Conservation (phyloP, 495 filamentous ascomycete genomes). For the Aspergillus baeticus region DNA sequence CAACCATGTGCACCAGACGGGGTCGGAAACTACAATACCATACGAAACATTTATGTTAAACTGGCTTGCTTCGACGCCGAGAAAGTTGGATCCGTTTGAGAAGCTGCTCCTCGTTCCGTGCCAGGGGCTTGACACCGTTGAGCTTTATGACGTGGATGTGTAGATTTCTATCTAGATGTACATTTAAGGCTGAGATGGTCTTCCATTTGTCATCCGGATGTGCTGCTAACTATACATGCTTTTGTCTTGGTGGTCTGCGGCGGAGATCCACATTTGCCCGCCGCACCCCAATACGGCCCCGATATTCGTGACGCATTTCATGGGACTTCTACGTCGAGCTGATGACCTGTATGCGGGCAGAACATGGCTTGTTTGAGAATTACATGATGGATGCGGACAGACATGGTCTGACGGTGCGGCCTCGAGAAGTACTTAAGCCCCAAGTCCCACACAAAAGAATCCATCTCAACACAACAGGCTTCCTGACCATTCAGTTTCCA, state of each 20-base stretch:
- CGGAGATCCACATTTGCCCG: slow-evolving; percentile 7
- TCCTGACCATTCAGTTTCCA: not conserved
- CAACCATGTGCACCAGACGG: not conserved
- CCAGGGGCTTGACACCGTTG: slow-evolving; percentile 2
- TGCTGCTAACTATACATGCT: not conserved
- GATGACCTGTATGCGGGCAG: no score
- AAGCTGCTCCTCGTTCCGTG: slow-evolving; percentile 7
- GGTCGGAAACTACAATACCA: not conserved
- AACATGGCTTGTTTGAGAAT: not conserved
- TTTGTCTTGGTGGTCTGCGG: no score
- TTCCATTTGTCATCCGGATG: not conserved
- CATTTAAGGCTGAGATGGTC: not conserved
- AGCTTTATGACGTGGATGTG: not conserved
- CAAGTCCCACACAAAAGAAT: not conserved
- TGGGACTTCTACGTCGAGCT: not conserved
- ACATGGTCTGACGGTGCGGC: no score
- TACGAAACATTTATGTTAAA: not conserved
- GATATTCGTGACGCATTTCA: not conserved
- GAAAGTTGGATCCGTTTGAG: slow-evolving; percentile 7
- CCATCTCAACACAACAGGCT: not conserved
- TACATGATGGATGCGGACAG: not conserved
- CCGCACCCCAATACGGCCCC: not conserved
- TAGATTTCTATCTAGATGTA: not conserved
- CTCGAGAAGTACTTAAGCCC: not conserved
- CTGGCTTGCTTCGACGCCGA: slow-evolving; percentile 10